Base-by-base conservation (phyloP, 1,139 yeast species). In the Diutina scorzettiae region DNA sequence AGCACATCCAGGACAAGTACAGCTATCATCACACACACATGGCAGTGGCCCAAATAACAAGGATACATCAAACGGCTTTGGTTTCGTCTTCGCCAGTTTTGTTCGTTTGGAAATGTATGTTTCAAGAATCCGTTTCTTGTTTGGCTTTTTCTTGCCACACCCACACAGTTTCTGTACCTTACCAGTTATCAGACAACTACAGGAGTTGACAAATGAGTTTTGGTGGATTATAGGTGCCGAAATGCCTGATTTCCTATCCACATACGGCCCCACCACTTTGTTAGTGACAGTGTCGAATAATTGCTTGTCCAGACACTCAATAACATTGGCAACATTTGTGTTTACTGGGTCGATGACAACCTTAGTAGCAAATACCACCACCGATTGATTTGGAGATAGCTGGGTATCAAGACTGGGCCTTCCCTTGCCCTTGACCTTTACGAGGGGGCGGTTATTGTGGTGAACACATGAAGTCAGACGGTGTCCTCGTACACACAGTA, bases 401-500 rank as follows among this genome's bases (percentile, higher is more conserved):
- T n/a, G 40, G 9, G 47, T 57, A 59, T 66, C 66, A 23, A 43
- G 28, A 40, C 66, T 68, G 0, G 96, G 96, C 42, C 97, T 64
- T 0, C 97, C 97, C 46, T 94, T 73, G 29, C 85, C 75, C 36
- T 96, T 69, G n/a, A 89, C 96, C 51, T 85, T 86, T 18, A 86
- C 77, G 32, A 89, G 64, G 29, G 93, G 87, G 41, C 96, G 68
- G 11, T 20, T 27, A 42, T 73, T 69, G 40, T 82, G 76, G 58
- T 91, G 98, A 45, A 76, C 76, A 58, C 98, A 91, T 44, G 81
- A 76, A 3, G 93, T 79, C 3, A 96, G 83, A 37, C 98, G 63
- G 57, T 91, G 98, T 18, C 97, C 97, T 37, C 96, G 68, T 33
- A 91, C 86, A 56, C 98, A 91, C 53, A 80, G 81, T 46, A 78